Conservation (phyloP, 345 rosid species). For the Microthlaspi erraticum region DNA sequence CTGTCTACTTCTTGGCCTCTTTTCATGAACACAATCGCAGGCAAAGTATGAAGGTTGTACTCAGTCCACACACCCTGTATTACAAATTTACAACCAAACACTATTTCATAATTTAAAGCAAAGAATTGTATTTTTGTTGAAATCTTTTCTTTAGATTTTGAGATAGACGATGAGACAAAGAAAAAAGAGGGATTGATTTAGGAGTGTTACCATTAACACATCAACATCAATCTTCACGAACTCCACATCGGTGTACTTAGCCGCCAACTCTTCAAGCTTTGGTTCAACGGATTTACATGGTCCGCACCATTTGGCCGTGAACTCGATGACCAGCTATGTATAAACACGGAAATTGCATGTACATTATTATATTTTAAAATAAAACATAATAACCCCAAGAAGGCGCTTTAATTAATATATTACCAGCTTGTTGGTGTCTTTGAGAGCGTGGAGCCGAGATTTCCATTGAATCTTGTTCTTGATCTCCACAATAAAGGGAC, state of each 20-base stretch:
- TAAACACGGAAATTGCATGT: constrained; percentile 2
- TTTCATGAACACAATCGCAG: constrained; percentile 66
- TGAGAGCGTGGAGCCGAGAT: constrained; percentile 57
- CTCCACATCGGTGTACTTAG: constrained; percentile 57
- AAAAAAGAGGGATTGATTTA: not conserved
- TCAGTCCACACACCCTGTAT: constrained; percentile 55
- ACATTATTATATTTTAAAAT: not conserved
- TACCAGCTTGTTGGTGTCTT: constrained; percentile 69
- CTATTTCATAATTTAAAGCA: constrained; percentile 13
- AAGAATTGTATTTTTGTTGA: not conserved
- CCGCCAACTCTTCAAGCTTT: constrained; percentile 55
- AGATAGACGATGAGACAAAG: constrained; percentile 3
- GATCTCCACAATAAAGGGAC: constrained; percentile 48
- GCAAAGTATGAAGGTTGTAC: constrained; percentile 54
- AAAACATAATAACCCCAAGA: not conserved
- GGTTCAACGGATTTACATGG: constrained; percentile 74
- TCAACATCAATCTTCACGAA: constrained; percentile 84
- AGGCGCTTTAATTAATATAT: not conserved
- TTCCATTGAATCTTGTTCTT: constrained; percentile 66
- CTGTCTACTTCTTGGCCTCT: constrained; percentile 63
- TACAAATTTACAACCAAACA: not conserved
- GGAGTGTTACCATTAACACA: constrained; percentile 51
- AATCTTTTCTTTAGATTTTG: not conserved
- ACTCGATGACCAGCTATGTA: constrained; percentile 67
- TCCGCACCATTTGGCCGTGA: constrained; percentile 84